Percentiles rank a stretch among this genome's conserved stretches.
Evolutionary conservation across 225 moss, liverwort and hornwort species (phyloP).

Genomic region (Thuidium tamariscinum): DNA sequence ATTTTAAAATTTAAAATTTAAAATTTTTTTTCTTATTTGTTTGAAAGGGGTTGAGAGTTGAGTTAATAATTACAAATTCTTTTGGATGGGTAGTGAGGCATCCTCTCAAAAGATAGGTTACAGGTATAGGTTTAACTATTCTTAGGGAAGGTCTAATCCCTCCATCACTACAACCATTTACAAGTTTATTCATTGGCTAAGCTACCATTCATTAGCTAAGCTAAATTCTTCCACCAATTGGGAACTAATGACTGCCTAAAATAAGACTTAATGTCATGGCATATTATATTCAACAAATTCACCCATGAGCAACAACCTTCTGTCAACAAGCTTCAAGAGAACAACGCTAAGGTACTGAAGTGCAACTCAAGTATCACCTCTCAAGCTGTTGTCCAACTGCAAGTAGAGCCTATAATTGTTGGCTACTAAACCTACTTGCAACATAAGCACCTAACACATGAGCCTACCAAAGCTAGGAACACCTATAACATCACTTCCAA

Average conservation of each 20-base stretch:
- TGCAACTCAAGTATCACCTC: background rate
- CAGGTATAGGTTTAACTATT: no score
- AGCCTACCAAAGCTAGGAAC: background rate
- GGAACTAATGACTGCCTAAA: fast-evolving
- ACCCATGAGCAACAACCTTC: background rate
- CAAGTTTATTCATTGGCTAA: no score
- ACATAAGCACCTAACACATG: background rate
- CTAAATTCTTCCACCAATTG: no score
- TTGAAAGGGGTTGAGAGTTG: no score
- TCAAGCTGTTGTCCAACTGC: fast-evolving
- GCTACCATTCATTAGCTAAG: no score
- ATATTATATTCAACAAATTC: background rate
- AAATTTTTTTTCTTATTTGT: no score
- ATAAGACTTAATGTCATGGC: background rate
- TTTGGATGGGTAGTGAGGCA: no score
- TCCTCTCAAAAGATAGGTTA: no score
- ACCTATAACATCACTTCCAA: background rate
- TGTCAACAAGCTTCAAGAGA: background rate
- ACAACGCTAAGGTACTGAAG: background rate
- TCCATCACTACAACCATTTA: no score
- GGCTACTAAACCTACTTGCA: background rate
- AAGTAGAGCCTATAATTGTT: background rate
- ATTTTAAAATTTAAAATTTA: no score
- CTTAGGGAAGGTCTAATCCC: no score
- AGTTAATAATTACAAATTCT: no score